Base-by-base conservation (phyloP, 2,329 filamentous ascomycete species). In the Tolypocladium amazonense region DNA sequence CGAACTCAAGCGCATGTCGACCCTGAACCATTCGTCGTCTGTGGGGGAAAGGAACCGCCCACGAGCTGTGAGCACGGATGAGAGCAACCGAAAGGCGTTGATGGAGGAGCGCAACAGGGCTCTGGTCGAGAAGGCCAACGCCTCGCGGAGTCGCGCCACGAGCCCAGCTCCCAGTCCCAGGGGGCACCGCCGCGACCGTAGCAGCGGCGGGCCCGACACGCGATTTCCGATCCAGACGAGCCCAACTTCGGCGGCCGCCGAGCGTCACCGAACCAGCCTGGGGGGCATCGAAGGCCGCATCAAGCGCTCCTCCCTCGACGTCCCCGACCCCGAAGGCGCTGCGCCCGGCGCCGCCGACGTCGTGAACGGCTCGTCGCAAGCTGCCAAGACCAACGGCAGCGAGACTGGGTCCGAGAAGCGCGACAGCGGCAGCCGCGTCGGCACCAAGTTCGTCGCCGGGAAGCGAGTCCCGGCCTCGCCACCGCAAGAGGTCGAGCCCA, bases 101-200 rank as follows among this genome's bases (percentile, higher is more conserved):
- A 93, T 96, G 86, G 93, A 97, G 75, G 94, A 96, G 72, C 87
- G 94, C 58, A 90, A 91, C 71, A 87, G 90, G 62, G 90, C 91
- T 57, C 82, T 93, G 62, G 85, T 94, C 55, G 84, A 85, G 65
- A 86, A 86, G 70, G 80, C 78, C 60, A 83, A 81, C 39, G 80
- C 81, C 23, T 76, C 85, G 65, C 85, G 90, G 58, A 88, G 86
- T 70, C 85, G 92, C 56, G 89, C 86, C 37, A 88, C 84, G 30
- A 92, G 88, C 63, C 92, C 92, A 9, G 86, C 82, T 6, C 86
- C 85, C 33, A 79, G 83, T 63, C 77, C 83, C 8, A 73, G 75
- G 14, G 78, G 79, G 45, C 90, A 95, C 71, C 83, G 90, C 60
- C 87, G 92, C 64, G 92, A 97, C 69, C 86, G 89, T 66, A 95